Evolutionary conservation across 2,329 filamentous ascomycete genomes (phyloP), one percentile per base, ranked within the genome.

Genomic region (Fusarium nanum): DNA sequence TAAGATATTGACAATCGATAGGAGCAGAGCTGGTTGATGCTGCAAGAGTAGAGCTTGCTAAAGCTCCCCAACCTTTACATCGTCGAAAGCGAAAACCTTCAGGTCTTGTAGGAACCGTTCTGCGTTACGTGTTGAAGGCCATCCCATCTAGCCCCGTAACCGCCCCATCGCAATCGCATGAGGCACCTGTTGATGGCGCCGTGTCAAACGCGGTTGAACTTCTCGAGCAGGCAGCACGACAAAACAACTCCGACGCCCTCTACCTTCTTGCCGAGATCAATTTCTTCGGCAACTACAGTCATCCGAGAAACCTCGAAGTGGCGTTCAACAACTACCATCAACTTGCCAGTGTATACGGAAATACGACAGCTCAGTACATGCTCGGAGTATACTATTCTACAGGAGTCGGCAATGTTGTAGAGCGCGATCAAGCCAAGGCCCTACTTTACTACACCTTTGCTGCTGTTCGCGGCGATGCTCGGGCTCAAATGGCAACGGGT

Each of bases 291-390:
- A 98, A 98, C 80, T 97, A 91, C 80, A 92, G 93, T 23, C 88
- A 98, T 76, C 94, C 95, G 3, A 87, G 91, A 70, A 90, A 98
- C 77, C 93, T 97, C 73, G 84, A 87, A 32, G 85, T 88, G 49
- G 93, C 96, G 0, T 97, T 97, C 78, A 85, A 87, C 70, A 88
- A 93, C 82, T 99, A 98, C 80, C 85, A 92, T 67, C 86, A 90
- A 66, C 86, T 99, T 56, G 93, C 95, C 5, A 85, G 86, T 20
- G 79, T 91, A 63, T 88, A 92, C 71, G 96, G 95, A 46, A 98
- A 99, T 80, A 91, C 89, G 70, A 97, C 95, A 14, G 96, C 96
- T 3, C 93, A 98, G 79, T 92, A 97, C 80, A 98, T 99, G 95
- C 79, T 98, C 48, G 96, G 93, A 0, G 89, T 99, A 73, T 96